Evolutionary conservation across 306 rosid genomes (phyloP).

Genomic region (Castanea sativa): DNA sequence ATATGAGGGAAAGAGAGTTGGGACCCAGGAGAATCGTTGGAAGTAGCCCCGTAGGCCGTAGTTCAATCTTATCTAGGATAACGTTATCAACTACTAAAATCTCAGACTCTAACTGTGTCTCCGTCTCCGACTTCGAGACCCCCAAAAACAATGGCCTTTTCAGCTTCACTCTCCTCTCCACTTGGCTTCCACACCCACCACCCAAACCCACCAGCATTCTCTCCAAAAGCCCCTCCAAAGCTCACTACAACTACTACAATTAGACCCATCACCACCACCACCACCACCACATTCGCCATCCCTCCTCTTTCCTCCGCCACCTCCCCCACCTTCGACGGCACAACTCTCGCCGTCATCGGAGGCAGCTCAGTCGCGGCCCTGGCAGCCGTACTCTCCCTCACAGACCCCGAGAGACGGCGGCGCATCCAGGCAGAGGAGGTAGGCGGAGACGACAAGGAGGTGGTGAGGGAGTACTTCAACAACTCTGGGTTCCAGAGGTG

Average conservation of each 20-base stretch:
- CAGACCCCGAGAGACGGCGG: conserved; percentile 84
- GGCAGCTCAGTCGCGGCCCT: conserved; percentile 75
- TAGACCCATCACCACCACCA: conserved; percentile 26
- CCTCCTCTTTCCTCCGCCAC: conserved; percentile 60
- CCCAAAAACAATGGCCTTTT: too few relatives aligned
- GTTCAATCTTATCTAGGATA: conserved; percentile 48
- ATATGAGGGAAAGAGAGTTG: too few relatives aligned
- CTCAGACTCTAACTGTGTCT: too few relatives aligned
- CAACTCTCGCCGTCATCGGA: conserved; percentile 66
- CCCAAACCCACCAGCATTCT: neutral
- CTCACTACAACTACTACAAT: conserved; percentile 22
- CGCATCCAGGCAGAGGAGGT: conserved; percentile 79
- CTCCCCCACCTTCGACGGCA: conserved; percentile 53
- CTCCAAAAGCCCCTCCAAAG: conserved; percentile 25
- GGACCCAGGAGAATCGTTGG: too few relatives aligned
- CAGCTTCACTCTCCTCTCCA: neutral
- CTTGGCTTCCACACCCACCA: conserved; percentile 26
- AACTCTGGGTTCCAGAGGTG: conserved; percentile 89
- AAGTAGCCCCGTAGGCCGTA: too few relatives aligned
- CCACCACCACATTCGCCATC: conserved; percentile 43
- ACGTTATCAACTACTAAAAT: conserved; percentile 1
- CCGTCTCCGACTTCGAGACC: too few relatives aligned
- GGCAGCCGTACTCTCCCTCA: conserved; percentile 63
- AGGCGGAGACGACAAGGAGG: conserved; percentile 94
- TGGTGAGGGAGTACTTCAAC: conserved; percentile 89